Base-by-base conservation (phyloP, 164 flowering plant genomes). In the Sedum album region DNA sequence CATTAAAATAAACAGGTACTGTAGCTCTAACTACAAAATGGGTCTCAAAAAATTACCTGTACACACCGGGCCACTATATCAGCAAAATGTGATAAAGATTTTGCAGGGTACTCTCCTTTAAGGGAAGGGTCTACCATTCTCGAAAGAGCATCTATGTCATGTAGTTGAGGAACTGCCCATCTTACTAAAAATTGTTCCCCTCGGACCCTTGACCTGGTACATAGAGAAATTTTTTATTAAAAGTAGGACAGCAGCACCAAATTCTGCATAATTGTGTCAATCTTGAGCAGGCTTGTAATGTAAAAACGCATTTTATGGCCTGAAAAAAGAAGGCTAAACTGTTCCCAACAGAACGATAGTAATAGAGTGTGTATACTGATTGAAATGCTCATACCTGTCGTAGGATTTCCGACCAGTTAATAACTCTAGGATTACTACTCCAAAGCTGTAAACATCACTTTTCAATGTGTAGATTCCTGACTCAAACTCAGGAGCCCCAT, bases 381-480 rank as follows among this genome's bases (percentile, higher is more conserved):
- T 2, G 38, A 48, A 21, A 55, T 25, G n/a, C 41, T 39, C 57
- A 49, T 74, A 94, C 99, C 88, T 84, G 81, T 94, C 97, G 66
- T 84, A 72, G 42, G 97, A 79, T 77, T 79, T 87, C 55, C 97
- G 79, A 42, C 97, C 99, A 4, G 99, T 91, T 65, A 94, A 82
- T 42, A 94, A 88, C 79, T 94, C 99, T 57, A 94, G 71, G 95
- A 94, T 90, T 60, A 94, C 96, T 55, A 90, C 96, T 31, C 99
- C 99, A 83, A 94, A 91, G 75, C 97, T 91, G 82, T 88, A 91
- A 53, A 94, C 92, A 79, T 94, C 99, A 81, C 96, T 91, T 76
- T 82, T 75, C 38, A 64, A 60, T 57, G 93, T 90, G 75, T 90
- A 94, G 60, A 80, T 80, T 69, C 95, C 97, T 5, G 86, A 79